Base-by-base conservation (phyloP, 2,329 filamentous ascomycete species). In the Colletotrichum theobromicola region DNA sequence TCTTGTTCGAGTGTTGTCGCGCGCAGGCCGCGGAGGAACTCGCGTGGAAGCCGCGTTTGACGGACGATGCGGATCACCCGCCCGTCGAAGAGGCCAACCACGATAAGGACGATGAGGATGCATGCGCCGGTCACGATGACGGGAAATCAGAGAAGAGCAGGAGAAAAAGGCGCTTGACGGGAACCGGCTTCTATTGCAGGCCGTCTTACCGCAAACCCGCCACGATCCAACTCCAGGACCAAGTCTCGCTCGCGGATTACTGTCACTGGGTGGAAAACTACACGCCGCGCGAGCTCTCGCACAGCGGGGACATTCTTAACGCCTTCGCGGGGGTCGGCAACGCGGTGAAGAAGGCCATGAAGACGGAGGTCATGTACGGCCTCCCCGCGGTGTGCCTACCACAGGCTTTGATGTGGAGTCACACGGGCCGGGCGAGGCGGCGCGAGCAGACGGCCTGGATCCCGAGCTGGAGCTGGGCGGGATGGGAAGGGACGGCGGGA, bases 251-350 rank as follows among this genome's bases (percentile, higher is more conserved):
- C 50, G 81, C 82, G n/a, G 83, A 85, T 76, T 85, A 85, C 79
- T 82, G 83, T 2, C 82, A 83, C 7, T 82, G 84, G 21, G 83
- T 85, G 2, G 82, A 85, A 67, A 83, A 85, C 75, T 83, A 85
- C 75, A 82, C 83, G 1, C 79, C 83, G 8, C 81, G 84, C 7
- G 37, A 72, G 46, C 67, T 77, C 21, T 75, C 67, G 10, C 57
- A 42, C 15, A 21, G 37, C 8, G 57, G n/a, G 2, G 75, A 77
- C 37, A 58, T 77, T 15, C 62, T 76, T 4, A 35, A 67, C 16
- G 75, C 75, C 4, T 77, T 77, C 63, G 66, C 63, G 6, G 75
- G 75, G 7, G 63, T 74, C 6, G 65, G n/a, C 28, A 70, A 63
- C 46, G 70, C 42, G 16, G 42, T 73, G 12, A 55, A n/a, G 34